These are phyloP conservation scores for Gypsophila paniculata DNA, from an alignment of 179 eudicot species.

Conservation along the genomic window DNA sequence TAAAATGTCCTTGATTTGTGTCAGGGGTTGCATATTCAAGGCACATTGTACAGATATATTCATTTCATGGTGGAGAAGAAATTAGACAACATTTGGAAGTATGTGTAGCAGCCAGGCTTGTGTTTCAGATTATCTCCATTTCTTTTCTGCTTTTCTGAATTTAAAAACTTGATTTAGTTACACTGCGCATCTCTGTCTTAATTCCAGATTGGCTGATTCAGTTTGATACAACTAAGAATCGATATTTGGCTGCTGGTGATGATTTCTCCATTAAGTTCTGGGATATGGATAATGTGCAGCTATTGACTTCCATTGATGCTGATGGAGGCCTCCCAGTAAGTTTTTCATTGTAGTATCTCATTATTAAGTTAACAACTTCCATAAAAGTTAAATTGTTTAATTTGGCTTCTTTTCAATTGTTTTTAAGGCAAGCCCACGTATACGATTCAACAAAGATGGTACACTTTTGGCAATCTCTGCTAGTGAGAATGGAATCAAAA, in stretches of 20 bases:
- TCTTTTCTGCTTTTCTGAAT: not conserved
- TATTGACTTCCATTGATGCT: conserved; percentile 73
- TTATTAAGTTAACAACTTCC: too few relatives aligned
- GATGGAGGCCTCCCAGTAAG: conserved; percentile 92
- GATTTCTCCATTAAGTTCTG: conserved; percentile 78
- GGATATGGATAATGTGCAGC: conserved; percentile 89
- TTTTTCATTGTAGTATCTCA: conserved; percentile 8
- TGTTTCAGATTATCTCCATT: not conserved
- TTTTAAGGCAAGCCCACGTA: conserved; percentile 74
- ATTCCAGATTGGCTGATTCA: conserved; percentile 73
- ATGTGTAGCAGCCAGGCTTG: conserved; percentile 7
- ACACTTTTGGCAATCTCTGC: conserved; percentile 79
- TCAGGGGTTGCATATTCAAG: conserved; percentile 88
- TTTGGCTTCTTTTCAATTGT: conserved; percentile 8
- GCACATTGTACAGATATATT: conserved; percentile 81
- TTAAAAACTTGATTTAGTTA: conserved; percentile 11
- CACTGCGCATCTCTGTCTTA: not conserved
- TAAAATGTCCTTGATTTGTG: not conserved
- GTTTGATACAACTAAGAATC: conserved; percentile 84
- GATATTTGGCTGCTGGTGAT: conserved; percentile 89
- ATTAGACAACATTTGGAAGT: conserved; percentile 80
- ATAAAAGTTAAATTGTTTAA: not conserved
- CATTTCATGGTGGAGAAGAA: conserved; percentile 70
- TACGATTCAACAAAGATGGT: conserved; percentile 93
- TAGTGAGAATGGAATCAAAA: conserved; percentile 79